Evolutionary conservation across 805 yeast genomes (phyloP).

Genomic region (Spathaspora arborariae): DNA sequence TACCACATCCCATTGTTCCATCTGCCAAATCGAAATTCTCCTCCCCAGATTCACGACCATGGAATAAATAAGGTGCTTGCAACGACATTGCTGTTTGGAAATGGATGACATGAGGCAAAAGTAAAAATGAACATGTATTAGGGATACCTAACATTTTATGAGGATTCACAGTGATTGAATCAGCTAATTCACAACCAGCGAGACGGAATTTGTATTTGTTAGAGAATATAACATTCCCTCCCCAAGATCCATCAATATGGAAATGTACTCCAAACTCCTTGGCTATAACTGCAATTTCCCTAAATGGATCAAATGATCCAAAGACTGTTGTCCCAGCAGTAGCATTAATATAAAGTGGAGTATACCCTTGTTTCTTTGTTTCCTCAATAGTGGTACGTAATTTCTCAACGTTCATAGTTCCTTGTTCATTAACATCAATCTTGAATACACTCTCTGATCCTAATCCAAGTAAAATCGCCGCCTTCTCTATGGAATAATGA

Average conservation of each 20-base stretch:
- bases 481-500: conserved; percentile 78
- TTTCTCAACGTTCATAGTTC: conserved; percentile 50
- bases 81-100: conserved; percentile 74
- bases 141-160: conserved; percentile 91
- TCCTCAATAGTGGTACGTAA: conserved; percentile 43
- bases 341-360: conserved; percentile 73
- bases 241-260: conserved; percentile 91
- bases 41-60: conserved; percentile 47
- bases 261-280: conserved; percentile 61
- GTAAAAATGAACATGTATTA: conserved; percentile 66
- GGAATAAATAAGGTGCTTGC: conserved; percentile 79
- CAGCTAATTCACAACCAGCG: conserved; percentile 61
- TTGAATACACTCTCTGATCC: conserved; percentile 64
- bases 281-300: conserved; percentile 51
- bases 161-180: conserved; percentile 78
- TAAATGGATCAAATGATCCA: conserved; percentile 75
- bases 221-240: conserved; percentile 78
- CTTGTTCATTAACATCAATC: conserved; percentile 52
- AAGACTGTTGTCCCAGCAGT: conserved; percentile 90
- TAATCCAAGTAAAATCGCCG: conserved; percentile 71
- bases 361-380: conserved; percentile 50
- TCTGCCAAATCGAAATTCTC: conserved; percentile 76
- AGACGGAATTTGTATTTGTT: conserved; percentile 41
- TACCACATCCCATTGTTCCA: conserved; percentile 91
- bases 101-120: conserved; percentile 61